phyloP scores from a whole-genome alignment of 192 early-diverging fungal genomes.

The Pilobolus umbonatus region DNA sequence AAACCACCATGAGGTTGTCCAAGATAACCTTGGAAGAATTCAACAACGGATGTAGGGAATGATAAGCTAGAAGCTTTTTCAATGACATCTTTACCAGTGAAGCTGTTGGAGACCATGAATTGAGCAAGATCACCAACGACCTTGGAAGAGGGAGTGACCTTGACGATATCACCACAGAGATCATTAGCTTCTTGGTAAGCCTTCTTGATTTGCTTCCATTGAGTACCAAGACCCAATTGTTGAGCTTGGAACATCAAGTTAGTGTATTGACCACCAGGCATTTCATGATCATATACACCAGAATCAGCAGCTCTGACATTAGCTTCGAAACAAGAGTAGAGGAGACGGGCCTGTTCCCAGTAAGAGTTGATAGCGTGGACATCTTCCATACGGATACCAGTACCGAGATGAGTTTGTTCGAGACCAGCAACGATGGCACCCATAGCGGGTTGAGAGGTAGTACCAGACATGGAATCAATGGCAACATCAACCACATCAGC shows the following conservation, averaged over 20 bases:
- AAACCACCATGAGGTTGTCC: slow-evolving; percentile 95
- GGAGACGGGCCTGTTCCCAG: slow-evolving; percentile 93
- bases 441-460: slow-evolving; percentile 96
- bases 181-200: slow-evolving; percentile 88
- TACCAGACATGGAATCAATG: slow-evolving; percentile 90
- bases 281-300: slow-evolving; percentile 92
- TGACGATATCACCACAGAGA: slow-evolving; percentile 93
- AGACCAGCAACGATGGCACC: slow-evolving; percentile 87
- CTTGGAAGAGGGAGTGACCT: slow-evolving; percentile 97
- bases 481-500: slow-evolving; percentile 94
- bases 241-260: slow-evolving; percentile 98
- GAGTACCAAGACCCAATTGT: slow-evolving; percentile 86
- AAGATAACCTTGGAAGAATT: slow-evolving; percentile 96
- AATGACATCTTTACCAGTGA: slow-evolving; percentile 68
- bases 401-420: slow-evolving; percentile 74
- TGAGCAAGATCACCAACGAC: slow-evolving; percentile 98
- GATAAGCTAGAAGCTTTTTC: slow-evolving; percentile 74
- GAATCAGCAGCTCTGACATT: slow-evolving; percentile 86
- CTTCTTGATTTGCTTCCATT: slow-evolving; percentile 91
- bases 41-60: slow-evolving; percentile 91
- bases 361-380: slow-evolving; percentile 85
- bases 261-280: slow-evolving; percentile 98
- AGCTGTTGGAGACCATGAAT: slow-evolving; percentile 92
- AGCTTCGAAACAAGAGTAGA: slow-evolving; percentile 96
- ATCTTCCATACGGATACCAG: slow-evolving; percentile 78